Conservation (phyloP, 2,329 filamentous ascomycete genomes). For the Scedosporium boydii region DNA sequence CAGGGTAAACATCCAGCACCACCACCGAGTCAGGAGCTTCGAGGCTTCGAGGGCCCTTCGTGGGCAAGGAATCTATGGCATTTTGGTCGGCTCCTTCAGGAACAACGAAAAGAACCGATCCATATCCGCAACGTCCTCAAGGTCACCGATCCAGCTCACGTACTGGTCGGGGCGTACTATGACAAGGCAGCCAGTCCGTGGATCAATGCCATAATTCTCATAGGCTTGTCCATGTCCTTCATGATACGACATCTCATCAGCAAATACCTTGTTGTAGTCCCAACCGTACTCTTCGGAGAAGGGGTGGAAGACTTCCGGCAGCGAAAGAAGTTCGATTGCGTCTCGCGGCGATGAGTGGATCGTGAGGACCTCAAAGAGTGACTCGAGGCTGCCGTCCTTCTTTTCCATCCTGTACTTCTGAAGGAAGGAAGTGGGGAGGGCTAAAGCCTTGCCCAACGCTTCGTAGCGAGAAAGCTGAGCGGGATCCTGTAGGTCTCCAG, state of each 20-base stretch:
- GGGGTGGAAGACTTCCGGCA: conserved; percentile 38
- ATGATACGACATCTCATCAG: conserved; percentile 43
- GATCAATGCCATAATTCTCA: conserved; percentile 47
- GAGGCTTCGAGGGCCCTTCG: too few species aligned
- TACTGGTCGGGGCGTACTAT: conserved; percentile 60
- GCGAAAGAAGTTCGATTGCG: conserved; percentile 38
- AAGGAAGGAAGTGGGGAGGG: neutral
- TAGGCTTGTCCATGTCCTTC: conserved; percentile 42
- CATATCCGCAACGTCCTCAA: conserved; percentile 25
- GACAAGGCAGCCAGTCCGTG: conserved; percentile 44
- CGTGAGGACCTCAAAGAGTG: conserved; percentile 48
- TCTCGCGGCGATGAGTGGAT: conserved; percentile 44
- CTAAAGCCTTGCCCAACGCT: neutral
- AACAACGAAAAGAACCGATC: conserved; percentile 22
- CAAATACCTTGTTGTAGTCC: conserved; percentile 47
- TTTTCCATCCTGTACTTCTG: neutral
- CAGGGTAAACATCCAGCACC: too few species aligned
- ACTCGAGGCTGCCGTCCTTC: neutral
- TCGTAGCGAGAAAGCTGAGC: conserved; percentile 20
- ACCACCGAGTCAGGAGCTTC: too few species aligned
- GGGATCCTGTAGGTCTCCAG: conserved; percentile 40
- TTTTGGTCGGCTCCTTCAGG: conserved; percentile 8
- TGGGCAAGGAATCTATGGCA: too few species aligned
- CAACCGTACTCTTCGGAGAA: conserved; percentile 37
- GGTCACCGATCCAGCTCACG: conserved; percentile 34